A percentile compares a stretch with the other conserved stretches of the same genome.
Conservation (phyloP, 345 rosid species). For the Gossypium sturtianum region DNA sequence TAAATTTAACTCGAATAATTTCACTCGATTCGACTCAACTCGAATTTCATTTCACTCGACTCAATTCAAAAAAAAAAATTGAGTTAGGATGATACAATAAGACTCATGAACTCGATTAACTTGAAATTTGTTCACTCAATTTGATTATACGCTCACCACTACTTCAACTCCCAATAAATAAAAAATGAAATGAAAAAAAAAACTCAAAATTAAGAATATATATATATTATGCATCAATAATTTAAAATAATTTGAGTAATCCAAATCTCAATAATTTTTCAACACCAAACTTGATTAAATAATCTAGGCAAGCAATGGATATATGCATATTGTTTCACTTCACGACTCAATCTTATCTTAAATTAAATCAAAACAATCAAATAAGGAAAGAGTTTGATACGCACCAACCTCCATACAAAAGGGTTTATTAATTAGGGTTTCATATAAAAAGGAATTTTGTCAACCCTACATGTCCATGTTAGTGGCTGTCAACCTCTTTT, state of each 20-base stretch:
- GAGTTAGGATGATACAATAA: too few species aligned
- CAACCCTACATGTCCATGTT: constrained; percentile 1
- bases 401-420: constrained; percentile 4
- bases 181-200: too few species aligned
- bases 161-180: too few species aligned
- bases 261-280: background rate
- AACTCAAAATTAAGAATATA: too few species aligned
- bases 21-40: too few species aligned
- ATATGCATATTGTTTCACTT: background rate
- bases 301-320: background rate
- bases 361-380: background rate
- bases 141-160: too few species aligned
- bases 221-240: background rate
- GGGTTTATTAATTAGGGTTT: background rate
- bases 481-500: background rate
- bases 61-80: too few species aligned
- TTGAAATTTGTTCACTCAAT: too few species aligned
- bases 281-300: constrained; percentile 18
- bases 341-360: constrained; percentile 14
- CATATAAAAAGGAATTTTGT: background rate
- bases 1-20: too few species aligned
- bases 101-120: too few species aligned
- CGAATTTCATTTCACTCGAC: too few species aligned
- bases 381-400: constrained; percentile 6
- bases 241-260: background rate